phyloP scores from a whole-genome alignment of 2,329 filamentous ascomycete species.

The Apiospora sp. region DNA sequence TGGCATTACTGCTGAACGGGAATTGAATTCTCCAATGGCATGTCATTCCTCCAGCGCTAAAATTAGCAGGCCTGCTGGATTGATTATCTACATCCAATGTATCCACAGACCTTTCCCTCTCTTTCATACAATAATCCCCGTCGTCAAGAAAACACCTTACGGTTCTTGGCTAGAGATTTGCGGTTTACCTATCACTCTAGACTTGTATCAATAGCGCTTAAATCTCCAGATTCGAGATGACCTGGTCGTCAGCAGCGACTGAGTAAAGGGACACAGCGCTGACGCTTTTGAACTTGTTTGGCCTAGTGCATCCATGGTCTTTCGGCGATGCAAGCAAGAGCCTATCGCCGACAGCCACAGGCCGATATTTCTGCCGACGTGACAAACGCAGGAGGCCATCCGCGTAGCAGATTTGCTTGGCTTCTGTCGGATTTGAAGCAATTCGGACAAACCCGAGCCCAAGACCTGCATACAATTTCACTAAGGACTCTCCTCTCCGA shows the following conservation, averaged over 20 bases:
- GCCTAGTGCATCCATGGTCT: neutral
- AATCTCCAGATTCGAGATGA: neutral
- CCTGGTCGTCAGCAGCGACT: neutral
- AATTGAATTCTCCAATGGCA: conserved; percentile 13
- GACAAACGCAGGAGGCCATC: neutral
- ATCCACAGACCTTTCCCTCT: neutral
- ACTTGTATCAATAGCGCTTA: neutral
- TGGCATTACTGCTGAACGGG: neutral
- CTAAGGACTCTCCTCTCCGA: neutral
- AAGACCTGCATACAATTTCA: neutral
- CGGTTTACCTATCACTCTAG: too few species aligned
- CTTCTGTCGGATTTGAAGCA: neutral
- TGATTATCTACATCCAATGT: neutral
- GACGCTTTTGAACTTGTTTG: neutral
- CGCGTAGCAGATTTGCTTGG: neutral
- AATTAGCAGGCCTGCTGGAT: neutral
- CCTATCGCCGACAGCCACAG: conserved; percentile 14
- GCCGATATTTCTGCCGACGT: neutral
- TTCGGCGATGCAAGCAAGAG: conserved; percentile 6
- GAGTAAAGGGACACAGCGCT: neutral
- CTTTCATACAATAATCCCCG: neutral
- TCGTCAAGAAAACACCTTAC: neutral
- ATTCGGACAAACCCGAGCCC: neutral
- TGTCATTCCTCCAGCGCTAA: conserved; percentile 10
- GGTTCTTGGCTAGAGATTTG: too few species aligned